These are phyloP conservation scores for Boletus sp. DNA, from an alignment of 768 basidiomycete genomes.

Conservation along the genomic window DNA sequence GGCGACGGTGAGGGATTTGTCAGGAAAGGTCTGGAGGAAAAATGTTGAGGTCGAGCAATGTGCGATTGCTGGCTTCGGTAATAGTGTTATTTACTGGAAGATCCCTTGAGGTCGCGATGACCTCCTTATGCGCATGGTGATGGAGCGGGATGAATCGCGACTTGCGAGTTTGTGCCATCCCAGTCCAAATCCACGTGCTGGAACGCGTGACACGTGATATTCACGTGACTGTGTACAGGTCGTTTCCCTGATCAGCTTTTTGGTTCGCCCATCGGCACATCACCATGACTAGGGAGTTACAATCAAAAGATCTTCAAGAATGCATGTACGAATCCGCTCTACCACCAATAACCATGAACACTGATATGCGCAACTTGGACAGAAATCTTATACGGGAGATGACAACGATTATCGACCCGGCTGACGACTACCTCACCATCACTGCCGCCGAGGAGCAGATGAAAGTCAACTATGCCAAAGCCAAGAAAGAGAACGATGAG, in stretches of 20 bases:
- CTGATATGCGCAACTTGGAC: constrained; percentile 6
- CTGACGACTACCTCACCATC: constrained; percentile 75
- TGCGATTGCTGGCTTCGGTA: constrained; percentile 59
- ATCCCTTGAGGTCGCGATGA: too few species aligned
- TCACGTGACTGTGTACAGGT: constrained; percentile 3
- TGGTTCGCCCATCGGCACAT: not conserved
- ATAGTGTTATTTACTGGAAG: constrained; percentile 71
- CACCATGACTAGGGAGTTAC: constrained; percentile 28
- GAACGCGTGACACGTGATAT: constrained; percentile 15
- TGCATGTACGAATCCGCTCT: constrained; percentile 26
- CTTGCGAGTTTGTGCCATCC: too few species aligned
- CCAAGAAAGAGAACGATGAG: constrained; percentile 68
- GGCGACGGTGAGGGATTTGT: constrained; percentile 56
- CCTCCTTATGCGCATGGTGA: too few species aligned
- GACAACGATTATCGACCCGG: constrained; percentile 70
- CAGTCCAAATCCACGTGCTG: too few species aligned
- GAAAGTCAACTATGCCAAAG: constrained; percentile 48
- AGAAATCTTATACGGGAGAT: constrained; percentile 71
- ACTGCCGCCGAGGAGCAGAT: constrained; percentile 71
- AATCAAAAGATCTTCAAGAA: constrained; percentile 34
- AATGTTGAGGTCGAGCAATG: constrained; percentile 62
- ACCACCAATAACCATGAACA: not conserved
- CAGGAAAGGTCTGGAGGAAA: constrained; percentile 57
- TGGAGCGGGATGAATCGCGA: too few species aligned
- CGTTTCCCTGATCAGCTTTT: not conserved